Evolutionary conservation across 352 stramenopile genomes (phyloP), one percentile per base, ranked within the genome.

Genomic region (Globisporangium rhizosaccharum): DNA sequence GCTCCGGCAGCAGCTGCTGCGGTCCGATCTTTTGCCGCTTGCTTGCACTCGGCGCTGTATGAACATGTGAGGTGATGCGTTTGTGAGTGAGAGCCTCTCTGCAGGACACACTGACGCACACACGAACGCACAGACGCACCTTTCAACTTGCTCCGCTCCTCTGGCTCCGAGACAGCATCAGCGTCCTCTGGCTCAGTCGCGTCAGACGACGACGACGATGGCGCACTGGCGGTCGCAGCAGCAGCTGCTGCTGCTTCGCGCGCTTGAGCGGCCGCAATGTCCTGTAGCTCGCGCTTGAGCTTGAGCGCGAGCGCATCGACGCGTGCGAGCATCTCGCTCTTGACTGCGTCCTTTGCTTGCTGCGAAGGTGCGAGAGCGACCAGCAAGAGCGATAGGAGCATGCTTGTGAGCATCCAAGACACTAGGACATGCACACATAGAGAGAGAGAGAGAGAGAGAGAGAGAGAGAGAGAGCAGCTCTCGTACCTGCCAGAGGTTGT

Each of bases 401-500:
- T 6, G 6, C 28, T 33, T 6, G 28, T 33, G 28, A 33, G 6
- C 28, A 33, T 33, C 28, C 28, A 33, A 33, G 28, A 6, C 28
- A 6, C 28, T 33, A 33, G 28, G 28, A 33, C n/a, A 39, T 39
- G 45, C 42, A 44, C 10, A 23, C 20, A 63, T 12, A 58, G 3
- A 25, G 28, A 8, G 23, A 23, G 17, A n/a, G 33, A 54, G 9
- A 42, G 23, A n/a, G n/a, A n/a, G n/a, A n/a, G n/a, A n/a, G n/a
- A 58, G 3, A 25, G 28, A 8, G 23, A 23, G 17, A n/a, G 33
- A 54, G 9, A 42, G 23, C 30, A 6, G 18, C 46, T 12, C 2
- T 39, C 25, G 20, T n/a, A 76, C 69, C 58, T 73, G 48, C 71
- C 75, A 91, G 39, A 93, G 63, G 59, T 93, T 70, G 30, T 88